Evolutionary conservation across 108 stramenopile species (phyloP), one percentile per base, ranked within the genome.

Genomic region (Epipyxis sp.): DNA sequence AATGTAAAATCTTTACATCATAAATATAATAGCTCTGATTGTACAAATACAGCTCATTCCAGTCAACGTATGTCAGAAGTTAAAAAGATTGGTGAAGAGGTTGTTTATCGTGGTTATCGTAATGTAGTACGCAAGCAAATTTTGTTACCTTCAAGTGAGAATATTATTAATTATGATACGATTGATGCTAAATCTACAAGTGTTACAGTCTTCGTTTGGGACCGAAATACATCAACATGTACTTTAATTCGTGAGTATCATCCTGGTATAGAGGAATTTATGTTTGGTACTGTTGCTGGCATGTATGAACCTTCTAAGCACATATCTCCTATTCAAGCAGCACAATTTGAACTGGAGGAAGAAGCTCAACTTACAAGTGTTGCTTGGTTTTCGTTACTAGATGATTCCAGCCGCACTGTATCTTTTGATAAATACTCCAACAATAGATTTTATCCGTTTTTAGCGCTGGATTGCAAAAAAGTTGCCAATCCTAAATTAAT

Each of bases 271-370:
- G 25, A 65, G 3, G 6, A 37, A 6, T 65, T 65, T 32, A 29
- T 65, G 6, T 25, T 35, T 3, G 61, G 61, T 35, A 65, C 61
- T 65, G 61, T 65, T 25, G 61, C 61, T 13, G 61, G 61, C 13
- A 65, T 65, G 61, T 65, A 37, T 37, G 61, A 65, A 25, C 30
- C 10, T 3, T 16, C 6, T 3, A 65, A 65, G 61, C 61, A 65
- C 35, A 65, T 32, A 10, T 65, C 61, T 6, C 30, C 25, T 6
- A 6, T 65, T 32, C 30, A 65, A 65, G 61, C 61, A 6, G 61
- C 61, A 16, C 27, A 65, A 32, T 25, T 13, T 25, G 61, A 65
- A 32, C 61, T 65, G 61, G 61, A 65, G 61, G 61, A 65, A 65
- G 61, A 65, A 25, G 61, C 61, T 25, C 61, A 65, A 25, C 35